phyloP scores from a whole-genome alignment of 2,329 filamentous ascomycete species.

The Thielaviopsis musarum region DNA sequence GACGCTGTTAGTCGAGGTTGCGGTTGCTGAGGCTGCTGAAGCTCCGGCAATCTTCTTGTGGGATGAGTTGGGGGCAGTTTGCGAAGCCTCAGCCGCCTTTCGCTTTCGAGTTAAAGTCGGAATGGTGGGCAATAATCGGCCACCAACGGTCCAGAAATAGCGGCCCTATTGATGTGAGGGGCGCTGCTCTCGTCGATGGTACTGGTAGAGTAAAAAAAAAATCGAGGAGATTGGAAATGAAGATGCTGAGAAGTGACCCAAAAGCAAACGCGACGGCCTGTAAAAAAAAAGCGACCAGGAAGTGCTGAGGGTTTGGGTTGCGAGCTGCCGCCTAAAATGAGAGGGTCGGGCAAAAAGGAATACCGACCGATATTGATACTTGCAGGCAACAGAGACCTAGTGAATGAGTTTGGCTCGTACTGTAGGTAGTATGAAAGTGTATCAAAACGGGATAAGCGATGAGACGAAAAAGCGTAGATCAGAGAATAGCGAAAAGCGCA shows the following conservation, averaged over 20 bases:
- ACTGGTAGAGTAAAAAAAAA: background rate
- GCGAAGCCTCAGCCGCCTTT: slow-evolving; percentile 46
- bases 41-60: slow-evolving; percentile 32
- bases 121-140: slow-evolving; percentile 27
- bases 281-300: background rate
- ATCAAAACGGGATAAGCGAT: too few species aligned
- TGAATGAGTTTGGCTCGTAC: background rate
- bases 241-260: background rate
- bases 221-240: background rate
- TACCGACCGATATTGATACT: background rate
- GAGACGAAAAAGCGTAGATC: too few species aligned
- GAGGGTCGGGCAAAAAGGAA: background rate
- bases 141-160: background rate
- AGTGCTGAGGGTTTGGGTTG: background rate
- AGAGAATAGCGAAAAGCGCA: too few species aligned
- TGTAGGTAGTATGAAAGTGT: too few species aligned
- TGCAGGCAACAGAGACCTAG: background rate
- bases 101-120: slow-evolving; percentile 41
- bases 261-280: background rate
- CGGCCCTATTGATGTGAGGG: background rate
- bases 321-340: background rate
- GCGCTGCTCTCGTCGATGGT: background rate
- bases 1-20: slow-evolving; percentile 1
- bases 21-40: slow-evolving; percentile 30
- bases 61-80: slow-evolving; percentile 26